phyloP scores from a whole-genome alignment of 1,139 yeast species.

The Sugiyamaella japonica region DNA sequence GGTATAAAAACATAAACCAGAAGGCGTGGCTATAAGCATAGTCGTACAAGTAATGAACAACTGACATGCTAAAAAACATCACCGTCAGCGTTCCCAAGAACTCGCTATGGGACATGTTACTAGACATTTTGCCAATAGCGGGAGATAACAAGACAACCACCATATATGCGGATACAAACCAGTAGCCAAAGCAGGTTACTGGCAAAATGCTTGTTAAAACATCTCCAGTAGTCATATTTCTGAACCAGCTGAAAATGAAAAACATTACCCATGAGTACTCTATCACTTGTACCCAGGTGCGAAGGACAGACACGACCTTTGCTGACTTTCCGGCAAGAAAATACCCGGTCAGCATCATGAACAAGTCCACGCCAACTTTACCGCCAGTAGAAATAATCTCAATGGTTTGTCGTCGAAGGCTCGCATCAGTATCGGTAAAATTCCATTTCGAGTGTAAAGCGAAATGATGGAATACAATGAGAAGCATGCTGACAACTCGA shows the following conservation, averaged over 20 bases:
- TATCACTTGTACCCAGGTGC: slow-evolving; percentile 18
- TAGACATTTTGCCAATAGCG: slow-evolving; percentile 4
- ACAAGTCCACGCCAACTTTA: slow-evolving; percentile 16
- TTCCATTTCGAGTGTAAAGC: slow-evolving; percentile 1
- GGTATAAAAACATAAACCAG: slow-evolving; percentile 14
- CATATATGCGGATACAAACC: slow-evolving; percentile 15
- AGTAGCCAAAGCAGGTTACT: slow-evolving; percentile 6
- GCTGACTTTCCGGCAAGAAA: slow-evolving; percentile 11
- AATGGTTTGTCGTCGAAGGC: not conserved
- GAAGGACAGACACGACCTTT: slow-evolving; percentile 2
- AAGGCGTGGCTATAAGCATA: slow-evolving; percentile 7
- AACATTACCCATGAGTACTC: slow-evolving; percentile 10
- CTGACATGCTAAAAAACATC: slow-evolving; percentile 1
- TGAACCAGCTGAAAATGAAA: not conserved
- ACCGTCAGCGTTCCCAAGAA: slow-evolving; percentile 12
- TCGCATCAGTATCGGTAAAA: slow-evolving; percentile 5
- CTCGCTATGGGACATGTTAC: slow-evolving; percentile 7
- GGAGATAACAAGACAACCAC: slow-evolving; percentile 11
- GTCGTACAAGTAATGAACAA: slow-evolving; percentile 3
- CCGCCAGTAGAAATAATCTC: slow-evolving; percentile 6
- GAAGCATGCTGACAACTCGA: slow-evolving; percentile 14
- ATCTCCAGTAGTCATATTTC: not conserved
- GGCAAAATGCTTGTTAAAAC: slow-evolving; percentile 13
- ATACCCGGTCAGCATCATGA: slow-evolving; percentile 17
- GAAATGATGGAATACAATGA: slow-evolving; percentile 17